Evolutionary conservation across 2,329 filamentous ascomycete species (phyloP).

Genomic region (Raffaelea ambrosiae): DNA sequence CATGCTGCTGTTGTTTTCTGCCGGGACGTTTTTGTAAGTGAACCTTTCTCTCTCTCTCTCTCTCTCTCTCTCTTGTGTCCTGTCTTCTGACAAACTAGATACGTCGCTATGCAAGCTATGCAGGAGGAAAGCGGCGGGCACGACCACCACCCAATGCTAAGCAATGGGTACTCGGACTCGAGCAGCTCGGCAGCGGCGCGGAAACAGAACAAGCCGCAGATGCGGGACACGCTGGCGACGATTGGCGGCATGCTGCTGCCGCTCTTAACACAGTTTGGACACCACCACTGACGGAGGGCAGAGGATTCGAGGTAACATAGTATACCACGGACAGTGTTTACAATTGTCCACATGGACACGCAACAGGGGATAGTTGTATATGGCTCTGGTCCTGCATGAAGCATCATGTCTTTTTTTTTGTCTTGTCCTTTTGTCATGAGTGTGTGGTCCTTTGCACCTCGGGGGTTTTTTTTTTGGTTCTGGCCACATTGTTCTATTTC

Average conservation of each 20-base stretch:
- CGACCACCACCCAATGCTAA: constrained; percentile 34
- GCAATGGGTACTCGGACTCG: constrained; percentile 48
- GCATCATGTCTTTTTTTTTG: too few species aligned
- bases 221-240: constrained; percentile 62
- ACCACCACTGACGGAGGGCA: constrained; percentile 46
- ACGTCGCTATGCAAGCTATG: constrained; percentile 98
- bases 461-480: not conserved
- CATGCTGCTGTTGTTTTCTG: constrained; percentile 88
- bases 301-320: not conserved
- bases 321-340: not conserved
- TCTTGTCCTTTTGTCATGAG: not conserved
- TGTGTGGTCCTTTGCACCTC: not conserved
- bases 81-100: constrained; percentile 39
- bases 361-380: not conserved
- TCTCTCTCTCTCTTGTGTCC: not conserved
- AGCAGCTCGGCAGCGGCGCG: constrained; percentile 31
- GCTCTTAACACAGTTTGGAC: constrained; percentile 68
- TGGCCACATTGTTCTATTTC: not conserved
- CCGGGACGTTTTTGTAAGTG: constrained; percentile 86
- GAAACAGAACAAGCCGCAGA: constrained; percentile 47
- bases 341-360: not conserved
- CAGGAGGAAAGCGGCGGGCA: constrained; percentile 59
- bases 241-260: constrained; percentile 72
- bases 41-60: not conserved
- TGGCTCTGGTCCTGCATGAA: not conserved